phyloP scores from a whole-genome alignment of 2,329 filamentous ascomycete species.

The Aureobasidium sp. region DNA sequence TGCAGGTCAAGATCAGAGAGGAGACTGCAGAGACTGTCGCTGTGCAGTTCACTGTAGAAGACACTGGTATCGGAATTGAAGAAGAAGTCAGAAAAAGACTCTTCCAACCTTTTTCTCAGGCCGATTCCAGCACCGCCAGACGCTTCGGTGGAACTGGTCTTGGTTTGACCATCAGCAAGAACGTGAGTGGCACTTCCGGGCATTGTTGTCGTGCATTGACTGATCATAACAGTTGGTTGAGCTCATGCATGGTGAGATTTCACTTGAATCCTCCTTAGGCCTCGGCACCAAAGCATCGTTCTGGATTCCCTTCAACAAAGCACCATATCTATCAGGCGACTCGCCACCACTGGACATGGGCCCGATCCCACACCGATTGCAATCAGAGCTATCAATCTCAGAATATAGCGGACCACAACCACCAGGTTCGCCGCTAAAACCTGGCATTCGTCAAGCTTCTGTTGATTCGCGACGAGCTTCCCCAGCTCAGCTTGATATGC shows the following conservation, averaged over 20 bases:
- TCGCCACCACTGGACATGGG: slow-evolving; percentile 53
- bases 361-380: slow-evolving; percentile 58
- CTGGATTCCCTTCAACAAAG: slow-evolving; percentile 68
- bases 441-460: slow-evolving; percentile 15
- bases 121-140: slow-evolving; percentile 69
- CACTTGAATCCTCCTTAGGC: slow-evolving; percentile 57
- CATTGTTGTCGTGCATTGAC: background rate
- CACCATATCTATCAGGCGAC: slow-evolving; percentile 44
- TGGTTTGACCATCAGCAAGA: slow-evolving; percentile 73
- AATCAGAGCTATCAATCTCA: slow-evolving; percentile 49
- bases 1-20: slow-evolving; percentile 55
- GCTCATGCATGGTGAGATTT: slow-evolving; percentile 70
- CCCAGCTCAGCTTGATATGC: slow-evolving; percentile 25
- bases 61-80: slow-evolving; percentile 75
- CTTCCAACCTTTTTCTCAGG: slow-evolving; percentile 76
- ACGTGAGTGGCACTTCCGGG: slow-evolving; percentile 29
- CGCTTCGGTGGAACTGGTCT: slow-evolving; percentile 71
- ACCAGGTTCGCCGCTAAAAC: slow-evolving; percentile 18
- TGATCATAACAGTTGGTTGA: slow-evolving; percentile 48
- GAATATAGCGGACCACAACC: slow-evolving; percentile 44
- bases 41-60: slow-evolving; percentile 64
- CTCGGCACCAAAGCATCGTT: slow-evolving; percentile 67
- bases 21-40: slow-evolving; percentile 58
- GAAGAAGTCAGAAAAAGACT: slow-evolving; percentile 64
- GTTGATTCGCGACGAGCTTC: slow-evolving; percentile 15